Evolutionary conservation across 768 basidiomycete species (phyloP).

Genomic region (Boletus subparvulus): DNA sequence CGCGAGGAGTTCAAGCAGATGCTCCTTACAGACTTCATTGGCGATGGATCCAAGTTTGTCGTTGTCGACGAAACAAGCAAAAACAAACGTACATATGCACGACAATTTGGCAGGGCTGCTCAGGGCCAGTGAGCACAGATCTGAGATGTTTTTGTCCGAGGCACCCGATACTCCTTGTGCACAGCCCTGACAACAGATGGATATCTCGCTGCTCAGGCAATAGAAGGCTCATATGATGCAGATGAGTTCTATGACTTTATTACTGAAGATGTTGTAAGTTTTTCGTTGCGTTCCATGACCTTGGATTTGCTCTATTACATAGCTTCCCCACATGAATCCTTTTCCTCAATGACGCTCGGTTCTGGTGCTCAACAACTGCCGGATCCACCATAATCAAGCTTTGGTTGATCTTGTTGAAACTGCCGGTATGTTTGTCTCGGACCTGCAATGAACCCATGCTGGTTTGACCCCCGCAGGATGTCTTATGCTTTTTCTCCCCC

Average conservation of each 20-base stretch:
- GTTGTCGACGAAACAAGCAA: slow-evolving; percentile 1
- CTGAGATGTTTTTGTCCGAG: neutral
- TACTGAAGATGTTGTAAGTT: too few relatives aligned
- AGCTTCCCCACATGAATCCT: too few relatives aligned
- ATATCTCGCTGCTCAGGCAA: neutral
- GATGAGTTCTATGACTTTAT: neutral
- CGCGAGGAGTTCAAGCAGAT: neutral
- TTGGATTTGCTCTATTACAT: too few relatives aligned
- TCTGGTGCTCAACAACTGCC: too few relatives aligned
- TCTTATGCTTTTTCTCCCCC: neutral
- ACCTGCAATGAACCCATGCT: too few relatives aligned
- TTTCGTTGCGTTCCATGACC: too few relatives aligned
- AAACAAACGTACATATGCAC: neutral
- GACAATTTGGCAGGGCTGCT: neutral
- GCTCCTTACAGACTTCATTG: neutral
- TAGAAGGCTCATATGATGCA: neutral
- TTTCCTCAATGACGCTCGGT: too few relatives aligned
- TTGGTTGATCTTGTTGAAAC: too few relatives aligned
- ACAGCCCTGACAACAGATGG: neutral
- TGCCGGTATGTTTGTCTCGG: too few relatives aligned
- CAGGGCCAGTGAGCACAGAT: neutral
- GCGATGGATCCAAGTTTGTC: slow-evolving; percentile 1
- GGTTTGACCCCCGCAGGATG: neutral
- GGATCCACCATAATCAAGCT: too few relatives aligned
- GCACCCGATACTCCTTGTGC: neutral